Evolutionary conservation across 306 rosid species (phyloP), one percentile per base, ranked within the genome.

Genomic region (Rosa multiflora): DNA sequence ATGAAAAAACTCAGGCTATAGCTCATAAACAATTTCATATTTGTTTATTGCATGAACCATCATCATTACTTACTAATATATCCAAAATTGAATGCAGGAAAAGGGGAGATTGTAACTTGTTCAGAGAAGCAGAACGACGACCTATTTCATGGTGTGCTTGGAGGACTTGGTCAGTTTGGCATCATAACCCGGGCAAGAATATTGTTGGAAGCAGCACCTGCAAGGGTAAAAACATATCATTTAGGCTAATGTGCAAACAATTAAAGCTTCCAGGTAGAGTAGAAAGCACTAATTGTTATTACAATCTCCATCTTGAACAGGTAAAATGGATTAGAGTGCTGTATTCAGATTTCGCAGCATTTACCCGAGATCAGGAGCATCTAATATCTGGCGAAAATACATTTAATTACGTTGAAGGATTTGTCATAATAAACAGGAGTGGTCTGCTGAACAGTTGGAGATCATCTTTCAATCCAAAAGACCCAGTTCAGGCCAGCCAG

Each of bases 151-250:
- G 84, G 94, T 20, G 98, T 91, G 81, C 98, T 96, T 78, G 99
- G 99, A 63, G 99, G 99, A 48, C 95, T 96, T 29, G 99, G 99
- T 51, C 98, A 96, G 76, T 96, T 96, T 77, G 99, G 99, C 77
- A 93, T 96, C 64, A 93, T 96, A 81, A 96, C 98, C 21, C 76
- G 89, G 5, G 99, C 99, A 14, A 89, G 93, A 81, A 89, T 96
- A 86, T 72, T 83, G 13, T 86, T 96, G 47, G 98, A 96, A 80
- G 89, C 88, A 83, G 98, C 99, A 62, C 99, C 98, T 77, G 21
- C 85, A 70, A 90, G 82, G 98, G 84, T 83, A 86, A 87, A 75
- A 62, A 29, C 72, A 39, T 66, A 35, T 59, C 51, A 73, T 43
- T 70, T 15, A 29, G 67, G 6, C 75, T 69, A 64, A 53, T 11